Evolutionary conservation across 2,329 filamentous ascomycete species (phyloP), one percentile per base, ranked within the genome.

Genomic region (Cladosporium colombiae): DNA sequence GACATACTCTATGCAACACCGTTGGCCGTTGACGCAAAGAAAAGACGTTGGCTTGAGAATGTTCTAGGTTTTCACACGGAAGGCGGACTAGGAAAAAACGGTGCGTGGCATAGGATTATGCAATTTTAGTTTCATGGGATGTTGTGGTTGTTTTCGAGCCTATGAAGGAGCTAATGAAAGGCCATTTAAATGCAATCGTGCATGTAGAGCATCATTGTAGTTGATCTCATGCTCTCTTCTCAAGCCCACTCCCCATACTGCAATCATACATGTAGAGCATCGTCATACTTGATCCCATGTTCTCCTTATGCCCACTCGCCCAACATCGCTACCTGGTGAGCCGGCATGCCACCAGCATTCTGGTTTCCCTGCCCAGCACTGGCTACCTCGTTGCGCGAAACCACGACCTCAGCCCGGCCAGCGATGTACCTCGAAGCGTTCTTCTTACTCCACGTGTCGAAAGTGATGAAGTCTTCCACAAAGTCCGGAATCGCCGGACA

Each of bases 401-500:
- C 18, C 16, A 29, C 25, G n/a, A 29, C 21, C 4, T 23, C n/a
- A 5, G 18, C 7, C 31, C 23, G 29, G 16, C 25, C 55, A 21
- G 31, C 21, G 10, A 62, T 46, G 33, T 66, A 62, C 18, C 64
- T 40, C 6, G 29, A 33, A 31, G 64, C 64, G n/a, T 66, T 62
- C 33, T 31, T 56, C 7, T 5, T 49, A 16, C 64, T 66, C 64
- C 64, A 66, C 5, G 64, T 62, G 23, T 66, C 59, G 50, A 56
- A 56, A 18, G 59, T 62, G 52, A 66, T 62, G 21, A 27, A 56
- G 18, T 62, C 57, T 3, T 31, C 52, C 8, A 66, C 59, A 33
- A 60, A 66, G 27, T 62, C 64, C 29, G 69, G 68, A 53, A 71
- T 53, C 2, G 25, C 23, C 10, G 62, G 61, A 31, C 69, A 71